Evolutionary conservation across 2,329 filamentous ascomycete genomes (phyloP).

Genomic region (Colletotrichum kahawae): DNA sequence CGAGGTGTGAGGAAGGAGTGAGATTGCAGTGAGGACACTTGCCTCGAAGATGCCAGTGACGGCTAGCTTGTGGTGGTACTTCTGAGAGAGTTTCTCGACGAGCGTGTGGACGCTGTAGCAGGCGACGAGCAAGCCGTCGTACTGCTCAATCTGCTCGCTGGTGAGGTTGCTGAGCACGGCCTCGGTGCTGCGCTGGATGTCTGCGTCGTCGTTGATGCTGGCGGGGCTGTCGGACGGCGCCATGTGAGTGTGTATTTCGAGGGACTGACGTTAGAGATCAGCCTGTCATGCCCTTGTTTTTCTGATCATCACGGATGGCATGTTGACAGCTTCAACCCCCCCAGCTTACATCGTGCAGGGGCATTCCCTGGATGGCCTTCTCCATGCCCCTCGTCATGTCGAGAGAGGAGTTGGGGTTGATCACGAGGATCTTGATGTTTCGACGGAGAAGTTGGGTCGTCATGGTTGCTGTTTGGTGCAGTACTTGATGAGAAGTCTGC

Average conservation of each 20-base stretch:
- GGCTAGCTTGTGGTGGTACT: slow-evolving; percentile 39
- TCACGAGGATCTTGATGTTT: slow-evolving; percentile 63
- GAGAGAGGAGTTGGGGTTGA: slow-evolving; percentile 80
- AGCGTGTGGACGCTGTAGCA: slow-evolving; percentile 89
- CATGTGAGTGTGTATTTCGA: slow-evolving; percentile 68
- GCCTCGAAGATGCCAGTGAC: slow-evolving; percentile 90
- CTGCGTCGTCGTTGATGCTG: slow-evolving; percentile 79
- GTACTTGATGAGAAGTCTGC: background rate
- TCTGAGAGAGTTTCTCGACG: slow-evolving; percentile 60
- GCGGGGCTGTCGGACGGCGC: slow-evolving; percentile 65
- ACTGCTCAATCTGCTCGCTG: slow-evolving; percentile 41
- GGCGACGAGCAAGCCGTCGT: slow-evolving; percentile 83
- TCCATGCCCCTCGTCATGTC: slow-evolving; percentile 74
- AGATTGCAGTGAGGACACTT: slow-evolving; percentile 69
- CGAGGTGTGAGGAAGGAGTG: slow-evolving; percentile 44
- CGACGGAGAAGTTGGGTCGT: slow-evolving; percentile 31
- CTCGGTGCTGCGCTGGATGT: slow-evolving; percentile 67
- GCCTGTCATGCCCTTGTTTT: background rate
- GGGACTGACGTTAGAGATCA: slow-evolving; percentile 36
- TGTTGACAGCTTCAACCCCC: background rate
- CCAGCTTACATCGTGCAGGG: slow-evolving; percentile 40
- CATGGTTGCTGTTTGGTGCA: slow-evolving; percentile 24
- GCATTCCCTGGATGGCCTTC: slow-evolving; percentile 48
- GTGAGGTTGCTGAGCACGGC: slow-evolving; percentile 60
- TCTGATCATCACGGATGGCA: background rate